Percentiles rank a stretch among this genome's conserved stretches.
Conservation (phyloP, 2,329 filamentous ascomycete genomes). For the Xylaria sp. region DNA sequence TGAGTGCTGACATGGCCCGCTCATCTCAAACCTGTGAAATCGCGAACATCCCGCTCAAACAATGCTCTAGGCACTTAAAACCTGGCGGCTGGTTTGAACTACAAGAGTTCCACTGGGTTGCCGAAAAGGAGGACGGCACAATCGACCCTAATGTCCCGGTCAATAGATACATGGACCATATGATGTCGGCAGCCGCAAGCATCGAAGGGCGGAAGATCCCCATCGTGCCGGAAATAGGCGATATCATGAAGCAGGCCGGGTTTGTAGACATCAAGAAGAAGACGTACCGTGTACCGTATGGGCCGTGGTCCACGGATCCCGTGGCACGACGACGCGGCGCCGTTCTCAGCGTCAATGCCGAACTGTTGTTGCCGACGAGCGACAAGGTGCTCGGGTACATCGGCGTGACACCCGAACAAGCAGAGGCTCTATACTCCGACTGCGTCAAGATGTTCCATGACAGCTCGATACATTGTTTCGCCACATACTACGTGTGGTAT, state of each 20-base stretch:
- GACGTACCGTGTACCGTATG: constrained; percentile 59
- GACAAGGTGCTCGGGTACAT: constrained; percentile 30
- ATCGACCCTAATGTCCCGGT: constrained; percentile 44
- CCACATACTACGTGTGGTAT: constrained; percentile 41
- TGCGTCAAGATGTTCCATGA: constrained; percentile 37
- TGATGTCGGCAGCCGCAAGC: constrained; percentile 45
- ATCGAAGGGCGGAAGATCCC: constrained; percentile 50
- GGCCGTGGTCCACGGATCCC: constrained; percentile 60
- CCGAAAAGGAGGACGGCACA: constrained; percentile 46
- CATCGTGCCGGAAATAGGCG: constrained; percentile 47
- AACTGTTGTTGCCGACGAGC: constrained; percentile 37
- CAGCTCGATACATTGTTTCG: constrained; percentile 32
- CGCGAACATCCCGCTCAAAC: constrained; percentile 26
- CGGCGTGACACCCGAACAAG: constrained; percentile 36
- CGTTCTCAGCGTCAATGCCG: constrained; percentile 44
- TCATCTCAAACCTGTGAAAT: neutral
- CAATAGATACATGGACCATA: constrained; percentile 47
- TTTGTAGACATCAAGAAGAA: constrained; percentile 55
- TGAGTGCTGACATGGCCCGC: constrained; percentile 30
- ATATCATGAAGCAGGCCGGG: constrained; percentile 49
- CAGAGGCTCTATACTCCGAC: constrained; percentile 34
- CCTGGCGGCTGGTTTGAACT: constrained; percentile 50
- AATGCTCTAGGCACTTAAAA: constrained; percentile 39
- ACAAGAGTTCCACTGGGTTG: constrained; percentile 47
- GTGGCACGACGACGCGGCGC: constrained; percentile 58